A percentile compares a stretch with the other conserved stretches of the same genome.
Conservation (phyloP, 139 green algal species). For the Tetratostichococcus sp. region DNA sequence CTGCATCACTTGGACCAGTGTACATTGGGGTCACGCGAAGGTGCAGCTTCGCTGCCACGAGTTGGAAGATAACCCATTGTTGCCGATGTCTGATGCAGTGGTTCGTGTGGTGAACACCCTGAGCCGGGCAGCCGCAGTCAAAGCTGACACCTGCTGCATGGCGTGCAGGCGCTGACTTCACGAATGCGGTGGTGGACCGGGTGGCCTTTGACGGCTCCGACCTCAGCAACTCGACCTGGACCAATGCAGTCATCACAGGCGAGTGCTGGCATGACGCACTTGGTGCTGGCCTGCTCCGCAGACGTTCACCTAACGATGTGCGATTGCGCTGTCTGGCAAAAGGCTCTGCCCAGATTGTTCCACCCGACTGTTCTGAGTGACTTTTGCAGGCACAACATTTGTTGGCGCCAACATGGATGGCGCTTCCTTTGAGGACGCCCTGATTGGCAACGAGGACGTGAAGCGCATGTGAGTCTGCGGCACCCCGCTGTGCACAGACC, state of each 20-base stretch:
- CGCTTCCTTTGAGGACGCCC: constrained; percentile 85
- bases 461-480: constrained; percentile 39
- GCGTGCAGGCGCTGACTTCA: constrained; percentile 71
- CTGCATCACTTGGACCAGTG: not conserved
- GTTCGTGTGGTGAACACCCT: too few species aligned
- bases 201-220: constrained; percentile 78
- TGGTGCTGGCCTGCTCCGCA: too few species aligned
- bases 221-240: constrained; percentile 55
- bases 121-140: too few species aligned
- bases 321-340: too few species aligned
- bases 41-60: too few species aligned
- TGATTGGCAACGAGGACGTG: constrained; percentile 78
- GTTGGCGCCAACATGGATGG: constrained; percentile 72
- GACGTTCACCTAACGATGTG: too few species aligned
- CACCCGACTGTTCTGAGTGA: constrained; percentile 18
- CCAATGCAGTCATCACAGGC: constrained; percentile 58
- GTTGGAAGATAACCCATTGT: too few species aligned
- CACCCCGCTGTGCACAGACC: too few species aligned
- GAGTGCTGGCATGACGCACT: constrained; percentile 16
- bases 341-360: too few species aligned
- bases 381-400: constrained; percentile 53
- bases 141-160: too few species aligned
- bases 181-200: constrained; percentile 89
- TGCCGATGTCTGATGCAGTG: too few species aligned
- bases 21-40: too few species aligned